Conservation (phyloP, 106 monocot species). For the Triglochin maritima region DNA sequence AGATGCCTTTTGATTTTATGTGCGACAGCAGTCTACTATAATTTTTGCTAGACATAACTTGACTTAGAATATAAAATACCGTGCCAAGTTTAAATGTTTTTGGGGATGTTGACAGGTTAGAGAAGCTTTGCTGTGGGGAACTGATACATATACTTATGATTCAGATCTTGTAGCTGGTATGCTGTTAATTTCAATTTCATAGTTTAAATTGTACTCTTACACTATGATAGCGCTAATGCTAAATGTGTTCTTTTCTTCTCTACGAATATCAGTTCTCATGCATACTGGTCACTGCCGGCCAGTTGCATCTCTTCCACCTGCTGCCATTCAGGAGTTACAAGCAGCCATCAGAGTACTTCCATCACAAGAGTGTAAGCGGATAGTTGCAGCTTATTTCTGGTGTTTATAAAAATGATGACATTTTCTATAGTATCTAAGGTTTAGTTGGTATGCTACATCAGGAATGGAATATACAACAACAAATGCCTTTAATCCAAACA, state of each 20-base stretch:
- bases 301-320: constrained; percentile 56
- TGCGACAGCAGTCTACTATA: no score
- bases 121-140: constrained; percentile 92
- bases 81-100: no score
- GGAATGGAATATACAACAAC: no score
- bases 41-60: no score
- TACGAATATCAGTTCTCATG: constrained; percentile 60
- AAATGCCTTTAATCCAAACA: no score
- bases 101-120: constrained; percentile 39
- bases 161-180: constrained; percentile 98
- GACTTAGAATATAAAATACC: no score
- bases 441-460: no score
- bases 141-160: constrained; percentile 89
- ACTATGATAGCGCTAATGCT: no score
- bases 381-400: no score
- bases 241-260: neutral
- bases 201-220: neutral
- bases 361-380: constrained; percentile 56
- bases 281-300: constrained; percentile 88
- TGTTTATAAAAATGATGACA: no score
- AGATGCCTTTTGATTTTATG: no score
- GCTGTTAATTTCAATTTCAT: neutral
- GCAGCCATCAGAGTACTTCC: constrained; percentile 68
- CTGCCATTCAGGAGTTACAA: constrained; percentile 67
- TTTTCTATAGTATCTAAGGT: no score